Evolutionary conservation across 768 basidiomycete species (phyloP).

Genomic region (Trametes punicea): DNA sequence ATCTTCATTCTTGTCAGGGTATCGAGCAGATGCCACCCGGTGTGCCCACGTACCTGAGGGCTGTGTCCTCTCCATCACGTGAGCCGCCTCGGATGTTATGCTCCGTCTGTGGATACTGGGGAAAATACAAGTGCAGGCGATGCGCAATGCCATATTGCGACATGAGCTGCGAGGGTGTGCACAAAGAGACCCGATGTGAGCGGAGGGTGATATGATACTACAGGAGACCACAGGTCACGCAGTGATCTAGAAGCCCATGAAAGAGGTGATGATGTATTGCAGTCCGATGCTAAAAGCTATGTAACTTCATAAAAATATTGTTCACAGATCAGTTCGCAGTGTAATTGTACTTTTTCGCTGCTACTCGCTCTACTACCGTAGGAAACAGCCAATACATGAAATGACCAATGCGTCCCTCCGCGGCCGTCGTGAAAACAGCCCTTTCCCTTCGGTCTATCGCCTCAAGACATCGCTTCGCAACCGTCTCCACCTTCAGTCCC

Average conservation of each 20-base stretch:
- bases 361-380: conserved; percentile 50
- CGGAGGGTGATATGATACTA: conserved; percentile 51
- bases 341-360: conserved; percentile 66
- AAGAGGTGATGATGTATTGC: not conserved
- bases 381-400: conserved; percentile 67
- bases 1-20: conserved; percentile 40
- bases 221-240: not conserved
- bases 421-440: conserved; percentile 54
- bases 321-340: not conserved
- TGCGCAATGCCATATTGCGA: conserved; percentile 80
- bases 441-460: conserved; percentile 59
- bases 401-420: conserved; percentile 44
- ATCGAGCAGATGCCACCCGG: conserved; percentile 50
- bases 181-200: conserved; percentile 81
- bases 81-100: conserved; percentile 73
- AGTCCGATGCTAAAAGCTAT: too few relatives aligned
- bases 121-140: conserved; percentile 71
- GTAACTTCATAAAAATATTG: not conserved
- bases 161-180: conserved; percentile 65
- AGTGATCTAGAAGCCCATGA: too few relatives aligned
- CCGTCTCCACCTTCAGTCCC: conserved; percentile 57
- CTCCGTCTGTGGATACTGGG: conserved; percentile 86
- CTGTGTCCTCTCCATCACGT: conserved; percentile 51
- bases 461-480: conserved; percentile 56
- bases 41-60: conserved; percentile 70